These are phyloP conservation scores for Ambrosia artemisiifolia DNA, from an alignment of 129 eudicot genomes.

Conservation along the genomic window DNA sequence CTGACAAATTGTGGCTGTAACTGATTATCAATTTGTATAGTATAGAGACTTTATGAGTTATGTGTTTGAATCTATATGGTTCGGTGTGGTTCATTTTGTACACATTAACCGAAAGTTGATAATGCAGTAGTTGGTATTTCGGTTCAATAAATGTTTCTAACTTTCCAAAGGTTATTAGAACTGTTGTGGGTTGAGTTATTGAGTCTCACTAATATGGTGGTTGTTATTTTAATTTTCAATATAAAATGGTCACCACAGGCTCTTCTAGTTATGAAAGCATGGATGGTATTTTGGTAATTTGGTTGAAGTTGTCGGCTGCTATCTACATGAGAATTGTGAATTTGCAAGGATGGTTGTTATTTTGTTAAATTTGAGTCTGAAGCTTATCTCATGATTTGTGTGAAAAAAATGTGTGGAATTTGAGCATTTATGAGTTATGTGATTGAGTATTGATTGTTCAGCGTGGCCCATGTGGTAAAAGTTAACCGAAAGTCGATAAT, in stretches of 20 bases:
- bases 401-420: too few relatives aligned
- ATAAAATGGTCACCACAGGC: too few relatives aligned
- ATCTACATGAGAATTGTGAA: too few relatives aligned
- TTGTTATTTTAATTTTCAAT: too few relatives aligned
- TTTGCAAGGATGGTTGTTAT: too few relatives aligned
- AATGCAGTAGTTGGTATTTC: neutral
- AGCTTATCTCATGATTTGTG: too few relatives aligned
- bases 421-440: neutral
- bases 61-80: neutral
- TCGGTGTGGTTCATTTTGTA: conserved; percentile 2
- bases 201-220: neutral
- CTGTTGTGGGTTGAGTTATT: neutral
- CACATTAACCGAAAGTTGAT: neutral
- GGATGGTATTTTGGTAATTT: too few relatives aligned
- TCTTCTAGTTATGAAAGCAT: too few relatives aligned
- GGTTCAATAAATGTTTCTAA: neutral
- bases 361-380: too few relatives aligned
- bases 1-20: neutral
- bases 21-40: neutral
- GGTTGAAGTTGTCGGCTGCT: too few relatives aligned
- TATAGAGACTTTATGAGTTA: neutral
- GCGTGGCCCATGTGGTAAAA: neutral
- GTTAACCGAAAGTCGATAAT: neutral
- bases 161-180: neutral
- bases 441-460: neutral